Evolutionary conservation across 2,329 filamentous ascomycete species (phyloP), one percentile per base, ranked within the genome.

Genomic region (Exophiala xenobiotica): DNA sequence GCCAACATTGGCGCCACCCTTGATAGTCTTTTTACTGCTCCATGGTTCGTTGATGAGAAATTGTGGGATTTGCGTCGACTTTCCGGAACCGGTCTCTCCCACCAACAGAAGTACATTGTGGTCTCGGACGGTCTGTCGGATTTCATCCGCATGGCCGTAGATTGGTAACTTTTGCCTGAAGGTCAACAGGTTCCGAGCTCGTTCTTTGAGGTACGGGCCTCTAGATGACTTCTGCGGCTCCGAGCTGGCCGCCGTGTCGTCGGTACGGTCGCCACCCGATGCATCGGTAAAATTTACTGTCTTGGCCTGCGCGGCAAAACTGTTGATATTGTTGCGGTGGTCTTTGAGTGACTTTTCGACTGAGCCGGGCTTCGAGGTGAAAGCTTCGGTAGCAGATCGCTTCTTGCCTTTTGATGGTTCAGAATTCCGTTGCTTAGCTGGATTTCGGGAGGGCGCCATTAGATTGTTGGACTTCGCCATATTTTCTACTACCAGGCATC

Each of bases 41-140:
- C 91, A 97, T 5, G 81, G 71, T 64, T 96, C 88, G 20, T 77
- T 73, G 39, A 86, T 81, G 6, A 99, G 74, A 57, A 96, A 96
- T 64, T 97, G 93, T 0, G 93, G 92, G 0, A 96, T 85, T 70
- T 99, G 93, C 0, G 93, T 99, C 74, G 88, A 95, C 72, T 99
- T 99, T 66, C 93, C 93, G 11, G 89, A 95, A 67, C 93, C 93
- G 0, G 93, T 99, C 69, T 97, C 92, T 73, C 92, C 92, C 2
- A 93, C 86, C 11, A 99, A 74, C 0, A 99, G 78, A 45, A 99
- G 79, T 1, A 96, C 82, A 63, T 95, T 82, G 56, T 82, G 83
- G 26, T 81, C 72, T 9, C 74, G 74, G 5, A 96, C 71, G 2
- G 80, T 75, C 12, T 75, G 65, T 27, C 83, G 82, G 43, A 96